Evolutionary conservation across 768 basidiomycete genomes (phyloP), one percentile per base, ranked within the genome.

Genomic region (Gloeophyllum trabeum): DNA sequence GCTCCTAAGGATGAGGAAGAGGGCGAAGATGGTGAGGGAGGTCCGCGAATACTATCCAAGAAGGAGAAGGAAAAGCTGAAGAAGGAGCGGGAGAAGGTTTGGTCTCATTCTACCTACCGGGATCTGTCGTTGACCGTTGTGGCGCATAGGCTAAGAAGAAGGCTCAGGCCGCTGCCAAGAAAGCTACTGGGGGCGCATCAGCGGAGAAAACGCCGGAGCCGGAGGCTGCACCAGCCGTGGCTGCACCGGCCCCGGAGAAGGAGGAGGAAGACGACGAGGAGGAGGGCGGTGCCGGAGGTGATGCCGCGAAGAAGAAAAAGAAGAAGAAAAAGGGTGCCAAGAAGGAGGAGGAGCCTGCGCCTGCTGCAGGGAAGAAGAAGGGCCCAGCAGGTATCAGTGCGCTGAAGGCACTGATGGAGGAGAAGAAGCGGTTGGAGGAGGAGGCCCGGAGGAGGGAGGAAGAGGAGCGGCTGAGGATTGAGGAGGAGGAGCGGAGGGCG

Each of bases 31-130:
- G 67, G 72, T 23, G 79, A 71, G 40, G 62, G 61, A 39, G 86
- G 75, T 12, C 66, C 67, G 3, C 79, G 82, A 61, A 57, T 94
- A 24, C 61, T 96, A 25, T 81, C 83, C 14, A 97, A 97, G 67
- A 96, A 94, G 59, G 89, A 98, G 70, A 97, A 97, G 65, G 93
- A 97, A 59, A 81, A 81, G 58, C 67, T 94, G 46, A 97, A 98
- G 76, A 98, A 97, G 65, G 93, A 97, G 63, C 77, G 79, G 40
- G 92, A 96, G 67, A 96, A 96, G 82, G 91, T 82, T 25, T 38
- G 54, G 35, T 43, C 30, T 30, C 25, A 44, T 39, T 42, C 46
- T 30, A 34, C 24, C 5, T 43, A 24, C 47, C 40, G 12, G 48
- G 42, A 48, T 40, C 45, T 1, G 39, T 41, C 43, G n/a, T n/a